These are phyloP conservation scores for Penicillium herquei DNA, from an alignment of 495 filamentous ascomycete species.

Conservation along the genomic window DNA sequence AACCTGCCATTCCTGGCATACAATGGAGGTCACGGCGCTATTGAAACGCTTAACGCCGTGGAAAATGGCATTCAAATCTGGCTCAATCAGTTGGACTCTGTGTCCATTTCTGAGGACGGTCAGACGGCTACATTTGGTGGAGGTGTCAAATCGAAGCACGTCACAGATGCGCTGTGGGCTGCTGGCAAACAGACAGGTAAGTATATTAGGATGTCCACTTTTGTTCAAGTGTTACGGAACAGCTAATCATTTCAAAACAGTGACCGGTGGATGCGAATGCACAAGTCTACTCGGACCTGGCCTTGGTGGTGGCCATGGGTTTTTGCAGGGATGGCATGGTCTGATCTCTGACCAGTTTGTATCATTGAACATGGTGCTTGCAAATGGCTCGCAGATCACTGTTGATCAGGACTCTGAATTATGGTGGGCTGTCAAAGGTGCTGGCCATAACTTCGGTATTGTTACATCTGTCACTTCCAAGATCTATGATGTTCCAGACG, in stretches of 20 bases:
- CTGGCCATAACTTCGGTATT: slow-evolving; percentile 64
- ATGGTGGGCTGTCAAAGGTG: slow-evolving; percentile 58
- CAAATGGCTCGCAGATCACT: slow-evolving; percentile 45
- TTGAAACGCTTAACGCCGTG: slow-evolving; percentile 48
- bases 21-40: slow-evolving; percentile 16
- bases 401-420: slow-evolving; percentile 45
- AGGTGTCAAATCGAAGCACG: slow-evolving; percentile 37
- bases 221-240: background rate
- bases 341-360: slow-evolving; percentile 59
- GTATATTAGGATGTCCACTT: background rate
- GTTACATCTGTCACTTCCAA: slow-evolving; percentile 48
- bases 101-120: slow-evolving; percentile 39
- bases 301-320: slow-evolving; percentile 63
- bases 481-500: slow-evolving; percentile 43
- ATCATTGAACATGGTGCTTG: slow-evolving; percentile 53
- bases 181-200: slow-evolving; percentile 21
- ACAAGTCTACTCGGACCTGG: slow-evolving; percentile 52
- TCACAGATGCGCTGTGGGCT: slow-evolving; percentile 32
- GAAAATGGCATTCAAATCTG: slow-evolving; percentile 40
- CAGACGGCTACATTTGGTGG: slow-evolving; percentile 52
- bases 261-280: slow-evolving; percentile 56
- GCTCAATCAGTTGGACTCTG: slow-evolving; percentile 39
- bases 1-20: background rate
- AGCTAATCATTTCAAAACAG: background rate
- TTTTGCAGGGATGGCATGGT: slow-evolving; percentile 57